Base-by-base conservation (phyloP, 176 grass and related monocot genomes). In the Oryza australiensis region DNA sequence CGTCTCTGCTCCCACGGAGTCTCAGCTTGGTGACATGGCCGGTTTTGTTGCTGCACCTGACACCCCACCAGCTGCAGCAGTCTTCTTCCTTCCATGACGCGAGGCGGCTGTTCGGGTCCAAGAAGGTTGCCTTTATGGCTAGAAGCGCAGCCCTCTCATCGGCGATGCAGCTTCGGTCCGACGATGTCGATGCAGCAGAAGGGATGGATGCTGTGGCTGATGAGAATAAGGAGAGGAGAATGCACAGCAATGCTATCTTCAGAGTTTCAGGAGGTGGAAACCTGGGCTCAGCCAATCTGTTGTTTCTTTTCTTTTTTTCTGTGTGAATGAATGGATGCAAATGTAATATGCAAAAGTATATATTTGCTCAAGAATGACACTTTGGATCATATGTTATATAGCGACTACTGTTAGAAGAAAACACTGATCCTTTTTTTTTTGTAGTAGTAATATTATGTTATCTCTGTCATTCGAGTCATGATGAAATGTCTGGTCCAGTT, bases 11-110 rank as follows among this genome's bases (percentile, higher is more conserved):
- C 33, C 63, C 38, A 5, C 30, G 74, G 57, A 90, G 79, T 35
- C 69, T 64, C 37, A 90, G 88, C 68, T 83, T 83, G 60, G 83
- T 59, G 66, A 90, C 79, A 16, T 90, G 74, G 81, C 80, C 74
- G 18, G 68, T 83, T 26, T 40, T 40, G 3, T 42, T 26, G 14
- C 75, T 85, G 74, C 84, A 90, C 16, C 37, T 72, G 67, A 90
- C 9, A 28, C 88, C 84, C 27, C 55, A 79, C 84, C 84, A 83
- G 38, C 38, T 78, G 74, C 88, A 87, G 45, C 74, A 90, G 7
- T 83, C 76, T 62, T 87, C 20, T 15, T 68, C 88, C 64, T 69
- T 80, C 88, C 84, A 90, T 49, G 80, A 83, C 1, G 18, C 68
- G 14, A 90, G 69, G 42, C 66, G 8, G 26, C 59, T 26, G 4